Evolutionary conservation across 345 rosid genomes (phyloP), one percentile per base, ranked within the genome.

Genomic region (Adansonia digitata): DNA sequence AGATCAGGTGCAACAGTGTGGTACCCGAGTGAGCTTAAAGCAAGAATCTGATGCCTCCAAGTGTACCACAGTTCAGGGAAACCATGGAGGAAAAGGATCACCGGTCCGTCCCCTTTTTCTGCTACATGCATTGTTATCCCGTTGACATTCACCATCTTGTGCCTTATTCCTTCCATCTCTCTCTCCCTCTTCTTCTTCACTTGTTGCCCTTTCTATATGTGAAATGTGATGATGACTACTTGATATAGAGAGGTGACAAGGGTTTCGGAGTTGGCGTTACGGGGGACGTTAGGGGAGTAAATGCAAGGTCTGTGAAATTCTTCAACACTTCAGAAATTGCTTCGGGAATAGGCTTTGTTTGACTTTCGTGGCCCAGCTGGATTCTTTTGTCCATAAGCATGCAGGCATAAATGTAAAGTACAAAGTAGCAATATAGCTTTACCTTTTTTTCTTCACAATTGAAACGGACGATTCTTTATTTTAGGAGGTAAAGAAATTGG

Each of bases 31-130:
- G 94, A 80, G 77, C 91, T 84, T 43, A 89, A 69, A 14, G 72
- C 87, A 65, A 31, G 76, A 67, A 90, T 87, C 83, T 92, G 98
- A 86, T 88, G 97, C 81, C 97, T 88, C 97, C 94, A 92, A 4
- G 92, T 66, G 83, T 90, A 92, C 97, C 97, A 94, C 5, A 90
- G 84, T 37, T 92, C 94, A 27, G 98, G 97, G 81, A 89, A 94
- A 57, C 98, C 97, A 64, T 92, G 94, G 53, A 92, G 87, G 82
- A 92, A 82, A 64, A 92, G 90, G 61, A 90, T 74, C 7, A 82
- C 63, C 0, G 89, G 82, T 3, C 90, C 92, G 74, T 80, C 74
- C 17, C 97, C 94, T 76, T 85, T 89, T 72, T 90, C 97, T 0
- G 97, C 97, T 5, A 89, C 74, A 80, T 92, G 94, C 88, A 94